Evolutionary conservation across 1,139 yeast genomes (phyloP), one percentile per base, ranked within the genome.

Genomic region (Candida smagusa): DNA sequence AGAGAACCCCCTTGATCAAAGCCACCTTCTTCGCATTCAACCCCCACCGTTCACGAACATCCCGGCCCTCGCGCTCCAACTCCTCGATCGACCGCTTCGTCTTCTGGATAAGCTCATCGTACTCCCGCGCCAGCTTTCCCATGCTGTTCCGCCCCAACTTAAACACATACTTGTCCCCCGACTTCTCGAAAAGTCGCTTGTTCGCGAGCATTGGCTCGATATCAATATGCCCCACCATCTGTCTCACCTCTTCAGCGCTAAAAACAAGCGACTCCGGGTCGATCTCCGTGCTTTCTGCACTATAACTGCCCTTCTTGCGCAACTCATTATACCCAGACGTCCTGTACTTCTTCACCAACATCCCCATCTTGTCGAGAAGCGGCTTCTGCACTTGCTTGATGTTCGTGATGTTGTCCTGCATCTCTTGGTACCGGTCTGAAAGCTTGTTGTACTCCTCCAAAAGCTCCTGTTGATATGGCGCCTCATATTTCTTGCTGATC

Each of bases 361-460:
- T 34, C 12, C 53, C 54, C 61, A 69, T 65, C 35, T 65, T 54
- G 23, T 65, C 67, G 30, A 69, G 49, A 16, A 67, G 47, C 2
- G 75, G 76, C 36, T 64, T 54, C 40, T 68, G 68, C 3, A 59
- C 54, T 9, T 56, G 53, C 31, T 52, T 53, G 30, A 67, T 56
- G 23, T 57, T 53, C n/a, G 48, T 50, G 12, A 66, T 56, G 22
- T 54, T 58, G 12, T 49, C 45, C 21, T 50, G 46, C 4, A 63
- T 43, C 3, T 37, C 37, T 2, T 47, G 33, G 36, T 59, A 53
- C 13, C 49, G 48, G 3, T 37, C 40, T 7, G 47, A 33, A 12
- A 68, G 48, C 9, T 34, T 36, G 12, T 54, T 56, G 34, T 53
- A 54, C 35, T 61, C 53, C 7, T 38, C 28, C 9, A 49, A 45